Base-by-base conservation (phyloP, 208 protist species). In the Trypanosoma boissoni region DNA sequence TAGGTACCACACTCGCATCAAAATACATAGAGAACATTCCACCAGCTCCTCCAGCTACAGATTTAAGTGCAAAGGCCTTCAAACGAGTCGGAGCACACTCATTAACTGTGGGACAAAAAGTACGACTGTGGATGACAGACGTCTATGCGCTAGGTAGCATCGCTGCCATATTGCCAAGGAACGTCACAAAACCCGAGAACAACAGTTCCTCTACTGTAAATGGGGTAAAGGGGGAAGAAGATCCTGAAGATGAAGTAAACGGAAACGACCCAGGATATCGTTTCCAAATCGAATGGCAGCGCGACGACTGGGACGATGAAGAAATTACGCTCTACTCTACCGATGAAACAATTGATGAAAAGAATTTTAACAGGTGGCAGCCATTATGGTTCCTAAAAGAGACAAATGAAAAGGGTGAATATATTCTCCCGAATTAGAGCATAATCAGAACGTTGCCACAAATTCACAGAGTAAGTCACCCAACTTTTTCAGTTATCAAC, bases 121-220 rank as follows among this genome's bases (percentile, higher is more conserved):
- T 94, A 51, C 83, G 87, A 18, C 61, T 94, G 39, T 94, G 87
- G 83, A 94, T 94, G 87, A 88, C 78, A 14, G 64, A 94, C 48
- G 68, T 94, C 21, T 94, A 94, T 66, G 87, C 87, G 0, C 49
- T 94, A 5, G 87, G 70, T 24, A 84, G 72, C 0, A 71, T 89
- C 41, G 56, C 72, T 29, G 58, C 66, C 4, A 44, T 80, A 16
- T 1, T 64, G 31, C 27, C 54, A n/a, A 23, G 49, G 34, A 39
- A 28, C 9, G 12, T 12, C 12, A 31, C 31, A 41, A 23, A 34
- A 10, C 26, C 28, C 20, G 10, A 53, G 12, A 41, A 45, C 10
- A 58, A 55, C 14, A 24, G 49, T 2, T 9, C 53, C 18, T 12
- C 27, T 32, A 27, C 37, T 20, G 24, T 55, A 63, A 0, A 63